Conservation (phyloP, 306 rosid species). For the Trichosanthes truncata region DNA sequence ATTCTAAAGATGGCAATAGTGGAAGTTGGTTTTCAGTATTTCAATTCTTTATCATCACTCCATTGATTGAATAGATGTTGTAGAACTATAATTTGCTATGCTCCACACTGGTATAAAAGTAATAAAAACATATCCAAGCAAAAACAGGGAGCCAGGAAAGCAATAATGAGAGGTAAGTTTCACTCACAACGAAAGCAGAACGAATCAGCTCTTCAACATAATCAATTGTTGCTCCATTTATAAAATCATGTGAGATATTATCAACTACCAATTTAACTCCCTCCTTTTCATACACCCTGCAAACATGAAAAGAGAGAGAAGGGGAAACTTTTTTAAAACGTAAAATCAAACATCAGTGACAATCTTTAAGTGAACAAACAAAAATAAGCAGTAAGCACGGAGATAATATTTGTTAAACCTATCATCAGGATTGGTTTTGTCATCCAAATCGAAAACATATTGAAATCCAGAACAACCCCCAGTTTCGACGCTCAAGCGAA, state of each 20-base stretch:
- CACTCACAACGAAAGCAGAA: constrained; percentile 78
- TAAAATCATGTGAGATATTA: constrained; percentile 69
- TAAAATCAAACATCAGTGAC: background rate
- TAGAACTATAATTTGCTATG: background rate
- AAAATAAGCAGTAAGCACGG: background rate
- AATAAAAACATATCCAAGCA: background rate
- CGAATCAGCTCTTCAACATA: constrained; percentile 97
- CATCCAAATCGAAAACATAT: constrained; percentile 75
- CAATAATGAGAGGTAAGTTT: background rate
- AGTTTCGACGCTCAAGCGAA: constrained; percentile 76
- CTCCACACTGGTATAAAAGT: background rate
- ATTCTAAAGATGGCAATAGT: background rate
- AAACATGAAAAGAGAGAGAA: background rate
- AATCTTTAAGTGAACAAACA: background rate
- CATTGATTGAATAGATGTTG: background rate
- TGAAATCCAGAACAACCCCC: constrained; percentile 99
- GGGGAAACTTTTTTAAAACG: background rate
- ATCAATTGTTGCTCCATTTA: constrained; percentile 93
- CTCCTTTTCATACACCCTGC: constrained; percentile 70
- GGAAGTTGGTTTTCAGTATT: background rate
- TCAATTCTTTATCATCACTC: background rate
- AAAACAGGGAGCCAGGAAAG: background rate
- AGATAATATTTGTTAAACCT: constrained; percentile 26
- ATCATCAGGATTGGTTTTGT: constrained; percentile 56
- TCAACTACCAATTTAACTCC: constrained; percentile 75